These are phyloP conservation scores for Hansenula lynferdii DNA, from an alignment of 1,139 yeast genomes.

Conservation along the genomic window DNA sequence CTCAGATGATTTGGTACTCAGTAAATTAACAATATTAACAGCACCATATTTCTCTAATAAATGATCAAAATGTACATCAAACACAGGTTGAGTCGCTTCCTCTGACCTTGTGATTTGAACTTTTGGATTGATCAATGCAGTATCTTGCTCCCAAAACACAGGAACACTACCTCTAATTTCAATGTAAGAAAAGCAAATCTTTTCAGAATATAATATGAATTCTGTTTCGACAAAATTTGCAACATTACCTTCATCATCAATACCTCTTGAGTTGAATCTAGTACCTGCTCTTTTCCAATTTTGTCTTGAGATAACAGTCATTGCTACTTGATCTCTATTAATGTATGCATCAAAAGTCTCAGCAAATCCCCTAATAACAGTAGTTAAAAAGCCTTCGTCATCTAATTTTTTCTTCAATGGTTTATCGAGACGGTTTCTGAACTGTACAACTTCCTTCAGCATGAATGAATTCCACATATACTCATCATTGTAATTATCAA, in stretches of 20 bases:
- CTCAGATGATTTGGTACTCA: constrained; percentile 78
- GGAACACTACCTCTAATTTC: constrained; percentile 96
- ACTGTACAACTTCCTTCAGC: constrained; percentile 76
- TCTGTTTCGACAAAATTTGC: constrained; percentile 98
- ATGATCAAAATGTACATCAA: constrained; percentile 71
- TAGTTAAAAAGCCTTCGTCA: constrained; percentile 74
- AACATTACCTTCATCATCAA: constrained; percentile 92
- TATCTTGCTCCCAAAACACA: constrained; percentile 96
- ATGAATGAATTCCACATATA: constrained; percentile 97
- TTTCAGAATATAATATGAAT: constrained; percentile 56
- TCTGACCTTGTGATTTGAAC: constrained; percentile 81
- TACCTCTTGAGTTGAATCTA: constrained; percentile 88
- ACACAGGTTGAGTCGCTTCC: constrained; percentile 92
- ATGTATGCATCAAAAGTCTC: constrained; percentile 58
- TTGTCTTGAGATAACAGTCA: constrained; percentile 86
- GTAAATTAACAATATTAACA: constrained; percentile 77
- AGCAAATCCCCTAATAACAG: constrained; percentile 94
- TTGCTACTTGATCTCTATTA: constrained; percentile 46
- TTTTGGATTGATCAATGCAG: constrained; percentile 75
- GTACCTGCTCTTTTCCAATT: constrained; percentile 98
- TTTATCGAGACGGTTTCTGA: constrained; percentile 64
- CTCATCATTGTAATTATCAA: constrained; percentile 66
- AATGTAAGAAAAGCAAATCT: constrained; percentile 66
- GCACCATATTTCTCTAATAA: constrained; percentile 76
- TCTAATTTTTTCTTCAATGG: constrained; percentile 58